phyloP scores from a whole-genome alignment of 352 stramenopile species.

The Phytophthora pini region DNA sequence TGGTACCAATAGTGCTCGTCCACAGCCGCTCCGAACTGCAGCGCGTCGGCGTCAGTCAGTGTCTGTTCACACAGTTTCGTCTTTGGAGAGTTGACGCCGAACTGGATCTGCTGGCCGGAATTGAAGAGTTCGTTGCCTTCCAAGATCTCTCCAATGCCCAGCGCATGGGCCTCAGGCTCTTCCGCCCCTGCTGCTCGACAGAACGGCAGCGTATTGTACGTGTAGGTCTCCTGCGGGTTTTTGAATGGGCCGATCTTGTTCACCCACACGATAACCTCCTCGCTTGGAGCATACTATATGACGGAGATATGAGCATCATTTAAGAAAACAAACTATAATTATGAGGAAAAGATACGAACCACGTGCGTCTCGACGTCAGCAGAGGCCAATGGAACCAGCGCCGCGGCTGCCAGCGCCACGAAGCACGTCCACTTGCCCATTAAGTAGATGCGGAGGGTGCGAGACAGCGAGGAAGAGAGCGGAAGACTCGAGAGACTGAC shows the following conservation, averaged over 20 bases:
- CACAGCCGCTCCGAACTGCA: conserved; percentile 86
- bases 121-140: conserved; percentile 96
- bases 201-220: conserved; percentile 99
- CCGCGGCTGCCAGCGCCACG: conserved; percentile 26
- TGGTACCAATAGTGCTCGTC: conserved; percentile 99
- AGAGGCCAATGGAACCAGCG: conserved; percentile 15
- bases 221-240: conserved; percentile 99
- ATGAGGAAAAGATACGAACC: conserved; percentile 27
- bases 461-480: conserved; percentile 3
- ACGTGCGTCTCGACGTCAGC: conserved; percentile 70
- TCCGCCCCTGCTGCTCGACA: conserved; percentile 92
- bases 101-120: conserved; percentile 87
- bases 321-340: conserved; percentile 3
- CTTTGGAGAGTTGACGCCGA: conserved; percentile 68
- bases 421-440: conserved; percentile 37
- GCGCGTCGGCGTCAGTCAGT: conserved; percentile 70
- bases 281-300: conserved; percentile 67
- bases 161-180: conserved; percentile 81
- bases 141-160: conserved; percentile 95
- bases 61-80: conserved; percentile 83
- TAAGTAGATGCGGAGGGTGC: neutral
- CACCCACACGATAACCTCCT: conserved; percentile 94
- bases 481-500: neutral
- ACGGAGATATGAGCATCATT: neutral
- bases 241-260: conserved; percentile 98